Evolutionary conservation across 306 rosid genomes (phyloP).

Genomic region (Trifolium dubium): DNA sequence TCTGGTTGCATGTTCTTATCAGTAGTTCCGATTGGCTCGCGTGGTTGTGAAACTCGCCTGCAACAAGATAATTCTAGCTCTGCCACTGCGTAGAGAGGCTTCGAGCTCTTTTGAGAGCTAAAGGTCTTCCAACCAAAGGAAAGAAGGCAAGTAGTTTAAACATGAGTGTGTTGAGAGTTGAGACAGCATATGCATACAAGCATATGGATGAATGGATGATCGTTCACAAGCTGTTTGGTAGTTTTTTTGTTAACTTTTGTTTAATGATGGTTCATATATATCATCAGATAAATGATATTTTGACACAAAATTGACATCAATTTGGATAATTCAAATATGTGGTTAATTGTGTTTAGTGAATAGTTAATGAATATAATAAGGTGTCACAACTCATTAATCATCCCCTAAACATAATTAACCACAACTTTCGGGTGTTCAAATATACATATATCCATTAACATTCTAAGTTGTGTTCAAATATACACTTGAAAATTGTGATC

Average conservation of each 20-base stretch:
- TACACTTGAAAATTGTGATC: background rate
- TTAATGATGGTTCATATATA: conserved; percentile 15
- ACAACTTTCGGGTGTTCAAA: background rate
- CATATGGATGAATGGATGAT: background rate
- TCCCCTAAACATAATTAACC: background rate
- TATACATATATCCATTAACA: background rate
- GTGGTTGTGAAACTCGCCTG: too few species aligned
- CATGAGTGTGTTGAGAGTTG: conserved; percentile 27
- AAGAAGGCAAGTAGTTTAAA: conserved; percentile 72
- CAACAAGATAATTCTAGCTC: too few species aligned
- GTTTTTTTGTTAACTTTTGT: conserved; percentile 16
- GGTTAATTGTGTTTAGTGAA: background rate
- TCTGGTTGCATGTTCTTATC: too few species aligned
- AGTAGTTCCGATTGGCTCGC: too few species aligned
- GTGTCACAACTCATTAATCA: background rate
- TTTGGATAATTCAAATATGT: background rate
- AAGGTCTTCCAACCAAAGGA: conserved; percentile 81
- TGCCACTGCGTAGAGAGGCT: too few species aligned
- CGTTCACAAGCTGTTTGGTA: background rate
- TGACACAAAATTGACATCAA: background rate
- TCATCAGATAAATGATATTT: background rate
- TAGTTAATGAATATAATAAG: background rate
- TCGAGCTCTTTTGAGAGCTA: conserved; percentile 82
- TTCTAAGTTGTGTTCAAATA: background rate
- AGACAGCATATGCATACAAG: conserved; percentile 2